These are phyloP conservation scores for Oryza coarctata DNA, from an alignment of 176 grass and related monocot genomes.

Conservation along the genomic window DNA sequence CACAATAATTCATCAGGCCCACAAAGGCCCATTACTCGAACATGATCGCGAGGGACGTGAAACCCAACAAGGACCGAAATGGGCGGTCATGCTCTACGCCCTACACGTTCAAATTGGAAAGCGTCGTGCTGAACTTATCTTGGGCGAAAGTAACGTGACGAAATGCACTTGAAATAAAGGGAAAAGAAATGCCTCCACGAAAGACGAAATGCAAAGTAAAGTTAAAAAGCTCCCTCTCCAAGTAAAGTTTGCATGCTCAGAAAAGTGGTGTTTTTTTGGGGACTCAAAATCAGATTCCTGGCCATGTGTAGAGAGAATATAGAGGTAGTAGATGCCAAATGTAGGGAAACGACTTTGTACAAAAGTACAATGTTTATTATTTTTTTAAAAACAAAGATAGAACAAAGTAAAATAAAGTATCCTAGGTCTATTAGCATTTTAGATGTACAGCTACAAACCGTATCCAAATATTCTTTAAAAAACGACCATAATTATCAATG, in stretches of 20 bases:
- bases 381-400: conserved; percentile 33
- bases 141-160: neutral
- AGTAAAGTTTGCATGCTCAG: conserved; percentile 32
- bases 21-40: neutral
- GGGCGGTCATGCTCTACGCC: too few species aligned
- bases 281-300: conserved; percentile 47
- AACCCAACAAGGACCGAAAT: neutral
- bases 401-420: conserved; percentile 14
- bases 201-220: conserved; percentile 43
- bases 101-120: neutral
- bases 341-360: conserved; percentile 33
- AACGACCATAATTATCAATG: neutral
- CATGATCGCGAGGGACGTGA: neutral
- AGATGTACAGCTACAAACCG: neutral
- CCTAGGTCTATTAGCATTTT: conserved; percentile 32
- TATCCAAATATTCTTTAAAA: neutral
- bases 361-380: conserved; percentile 23
- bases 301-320: conserved; percentile 34
- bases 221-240: neutral
- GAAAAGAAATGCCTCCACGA: conserved; percentile 23
- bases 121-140: neutral
- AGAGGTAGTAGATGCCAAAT: conserved; percentile 34
- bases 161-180: conserved; percentile 36
- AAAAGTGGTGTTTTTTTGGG: conserved; percentile 29
- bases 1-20: neutral